These are phyloP conservation scores for Ophiosphaerella narmari DNA, from an alignment of 2,329 filamentous ascomycete species.

Conservation along the genomic window DNA sequence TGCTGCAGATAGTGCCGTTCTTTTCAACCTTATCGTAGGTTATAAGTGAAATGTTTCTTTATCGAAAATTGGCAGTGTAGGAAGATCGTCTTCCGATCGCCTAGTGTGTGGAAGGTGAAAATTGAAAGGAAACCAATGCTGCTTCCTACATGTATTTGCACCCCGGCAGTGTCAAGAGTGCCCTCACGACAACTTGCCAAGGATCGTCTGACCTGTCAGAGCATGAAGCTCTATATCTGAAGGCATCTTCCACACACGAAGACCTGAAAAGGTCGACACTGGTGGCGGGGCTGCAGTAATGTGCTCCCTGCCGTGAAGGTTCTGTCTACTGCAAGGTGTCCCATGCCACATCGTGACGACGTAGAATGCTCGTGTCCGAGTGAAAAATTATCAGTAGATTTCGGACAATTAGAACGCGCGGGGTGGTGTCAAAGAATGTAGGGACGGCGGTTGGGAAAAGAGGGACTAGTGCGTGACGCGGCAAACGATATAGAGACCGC, in stretches of 20 bases:
- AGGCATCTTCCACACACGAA: constrained; percentile 32
- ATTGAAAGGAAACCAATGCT: constrained; percentile 1
- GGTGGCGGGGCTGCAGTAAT: constrained; percentile 24
- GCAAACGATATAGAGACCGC: neutral
- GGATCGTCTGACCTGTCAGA: constrained; percentile 32
- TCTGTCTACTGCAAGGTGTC: constrained; percentile 15
- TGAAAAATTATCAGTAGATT: neutral
- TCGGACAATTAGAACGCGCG: neutral
- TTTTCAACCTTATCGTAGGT: too few species aligned
- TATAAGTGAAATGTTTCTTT: too few species aligned
- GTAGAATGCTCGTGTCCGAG: neutral
- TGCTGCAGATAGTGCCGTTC: neutral
- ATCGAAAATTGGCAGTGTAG: too few species aligned
- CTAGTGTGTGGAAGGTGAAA: constrained; percentile 1
- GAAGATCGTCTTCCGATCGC: neutral
- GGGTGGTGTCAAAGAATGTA: neutral
- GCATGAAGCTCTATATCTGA: constrained; percentile 25
- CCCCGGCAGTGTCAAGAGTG: constrained; percentile 19
- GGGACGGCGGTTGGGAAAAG: neutral
- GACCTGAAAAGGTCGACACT: constrained; percentile 30
- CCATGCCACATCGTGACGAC: constrained; percentile 10
- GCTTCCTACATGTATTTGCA: constrained; percentile 13
- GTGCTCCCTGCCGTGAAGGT: constrained; percentile 24
- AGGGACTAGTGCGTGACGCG: neutral
- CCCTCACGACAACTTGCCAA: constrained; percentile 29